Evolutionary conservation across 257 asterid genomes (phyloP), one percentile per base, ranked within the genome.

Genomic region (Jaltomata sinuosa): DNA sequence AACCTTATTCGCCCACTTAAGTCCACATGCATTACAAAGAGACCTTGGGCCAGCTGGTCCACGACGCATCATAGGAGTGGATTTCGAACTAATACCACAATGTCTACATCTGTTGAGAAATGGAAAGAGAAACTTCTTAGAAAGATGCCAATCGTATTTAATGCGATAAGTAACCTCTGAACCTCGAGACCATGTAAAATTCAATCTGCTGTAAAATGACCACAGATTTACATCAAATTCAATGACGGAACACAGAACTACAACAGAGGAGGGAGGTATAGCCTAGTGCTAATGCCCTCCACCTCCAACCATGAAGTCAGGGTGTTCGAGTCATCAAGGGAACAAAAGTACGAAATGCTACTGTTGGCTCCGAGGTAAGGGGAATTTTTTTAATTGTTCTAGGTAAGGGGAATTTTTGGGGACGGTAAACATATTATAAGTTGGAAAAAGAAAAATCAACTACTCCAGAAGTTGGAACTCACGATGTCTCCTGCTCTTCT

Each of bases 31-130:
- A 79, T 95, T 95, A 90, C 99, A 95, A 68, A 95, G 90, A 68
- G 98, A 94, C 91, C 97, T 90, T 54, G 96, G 99, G 84, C 99
- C 99, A 82, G 89, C 93, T 84, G 99, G 98, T 81, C 99, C 99
- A 80, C 98, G 98, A 32, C 99, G 94, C 98, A 97, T 97, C 98
- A 94, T 94, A 67, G 99, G 99, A 79, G 99, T 97, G 68, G 95
- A 87, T 86, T 97, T 97, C 47, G 99, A 94, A 87, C 98, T 93
- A 87, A 88, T 94, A 85, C 94, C 94, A 85, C 99, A 97, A 85
- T 95, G 97, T 84, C 90, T 90, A 88, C 98, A 97, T 81, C 99
- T 97, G 93, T 77, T 59, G 62, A 64, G 85, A 82, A 29, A 72
- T 85, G 61, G 57, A 68, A 52, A 65, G 36, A 79, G 72, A 69